Percentiles rank a stretch among this genome's conserved stretches.
Conservation (phyloP, 2,329 filamentous ascomycete species). For the Penicillium freii region DNA sequence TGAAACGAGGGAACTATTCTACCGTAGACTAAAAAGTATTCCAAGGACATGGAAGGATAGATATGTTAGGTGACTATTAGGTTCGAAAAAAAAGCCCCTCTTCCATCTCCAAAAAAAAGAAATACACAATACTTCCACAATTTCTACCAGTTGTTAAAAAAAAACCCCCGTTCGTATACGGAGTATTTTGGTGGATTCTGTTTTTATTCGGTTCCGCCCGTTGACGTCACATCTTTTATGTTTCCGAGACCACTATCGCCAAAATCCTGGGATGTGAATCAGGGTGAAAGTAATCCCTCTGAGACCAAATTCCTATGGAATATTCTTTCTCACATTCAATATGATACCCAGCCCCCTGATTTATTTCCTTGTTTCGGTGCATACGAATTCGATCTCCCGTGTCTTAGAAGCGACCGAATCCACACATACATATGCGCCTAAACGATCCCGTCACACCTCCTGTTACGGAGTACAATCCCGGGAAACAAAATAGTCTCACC, state of each 20-base stretch:
- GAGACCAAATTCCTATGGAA: background rate
- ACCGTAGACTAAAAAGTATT: background rate
- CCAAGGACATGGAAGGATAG: background rate
- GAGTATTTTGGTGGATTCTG: background rate
- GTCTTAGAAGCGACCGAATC: background rate
- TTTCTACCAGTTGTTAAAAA: background rate
- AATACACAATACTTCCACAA: background rate
- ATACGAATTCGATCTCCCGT: background rate
- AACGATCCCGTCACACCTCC: background rate
- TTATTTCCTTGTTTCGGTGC: background rate
- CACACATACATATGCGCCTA: background rate
- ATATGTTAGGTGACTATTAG: no score
- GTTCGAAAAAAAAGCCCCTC: no score
- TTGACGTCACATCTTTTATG: background rate
- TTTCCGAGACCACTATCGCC: background rate
- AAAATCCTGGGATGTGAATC: background rate
- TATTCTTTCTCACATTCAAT: background rate
- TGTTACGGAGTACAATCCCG: background rate
- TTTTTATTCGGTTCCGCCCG: background rate
- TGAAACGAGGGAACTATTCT: background rate
- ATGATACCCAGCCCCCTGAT: background rate
- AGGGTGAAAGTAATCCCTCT: background rate
- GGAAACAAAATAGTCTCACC: background rate
- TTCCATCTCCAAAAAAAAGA: no score
- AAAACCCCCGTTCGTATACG: no score